Evolutionary conservation across 176 grass and related monocot genomes (phyloP).

Genomic region (Neostapfia colusana): DNA sequence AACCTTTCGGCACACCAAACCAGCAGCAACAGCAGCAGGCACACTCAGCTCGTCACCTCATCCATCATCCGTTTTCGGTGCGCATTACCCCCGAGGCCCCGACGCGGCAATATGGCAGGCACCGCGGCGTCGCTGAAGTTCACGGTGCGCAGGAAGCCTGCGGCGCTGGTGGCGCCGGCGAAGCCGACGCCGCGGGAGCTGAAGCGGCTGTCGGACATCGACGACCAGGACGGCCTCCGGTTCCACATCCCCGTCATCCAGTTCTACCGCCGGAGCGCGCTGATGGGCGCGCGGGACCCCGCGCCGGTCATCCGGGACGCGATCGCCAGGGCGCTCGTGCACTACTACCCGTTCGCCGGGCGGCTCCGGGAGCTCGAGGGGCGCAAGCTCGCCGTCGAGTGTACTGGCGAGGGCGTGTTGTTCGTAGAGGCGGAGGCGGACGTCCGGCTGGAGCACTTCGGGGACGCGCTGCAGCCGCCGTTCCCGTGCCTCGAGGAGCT

Average conservation of each 20-base stretch:
- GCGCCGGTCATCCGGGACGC: conserved; percentile 61
- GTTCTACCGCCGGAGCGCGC: conserved; percentile 57
- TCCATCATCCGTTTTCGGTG: too few relatives aligned
- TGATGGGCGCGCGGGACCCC: conserved; percentile 47
- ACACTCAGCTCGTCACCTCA: neutral
- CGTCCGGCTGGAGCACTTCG: conserved; percentile 68
- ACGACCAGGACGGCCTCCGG: conserved; percentile 81
- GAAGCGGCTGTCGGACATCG: conserved; percentile 85
- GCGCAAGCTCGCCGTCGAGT: conserved; percentile 79
- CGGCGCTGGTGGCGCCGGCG: conserved; percentile 65
- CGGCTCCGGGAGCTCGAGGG: conserved; percentile 56
- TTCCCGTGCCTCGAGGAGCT: conserved; percentile 73
- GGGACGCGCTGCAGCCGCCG: conserved; percentile 63
- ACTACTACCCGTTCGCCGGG: conserved; percentile 84
- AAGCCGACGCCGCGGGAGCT: conserved; percentile 54
- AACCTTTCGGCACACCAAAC: neutral
- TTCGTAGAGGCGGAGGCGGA: conserved; percentile 81
- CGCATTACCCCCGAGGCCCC: too few relatives aligned
- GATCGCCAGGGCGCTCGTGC: conserved; percentile 64
- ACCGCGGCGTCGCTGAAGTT: conserved; percentile 45
- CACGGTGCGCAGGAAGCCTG: conserved; percentile 42
- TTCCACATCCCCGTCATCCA: conserved; percentile 87
- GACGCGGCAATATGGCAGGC: too few relatives aligned
- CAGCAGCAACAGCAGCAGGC: neutral
- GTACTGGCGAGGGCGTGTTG: conserved; percentile 74